A percentile compares a stretch with the other conserved stretches of the same genome.
These are phyloP conservation scores for Acorus calamus DNA, from an alignment of 106 monocot genomes.

Conservation along the genomic window DNA sequence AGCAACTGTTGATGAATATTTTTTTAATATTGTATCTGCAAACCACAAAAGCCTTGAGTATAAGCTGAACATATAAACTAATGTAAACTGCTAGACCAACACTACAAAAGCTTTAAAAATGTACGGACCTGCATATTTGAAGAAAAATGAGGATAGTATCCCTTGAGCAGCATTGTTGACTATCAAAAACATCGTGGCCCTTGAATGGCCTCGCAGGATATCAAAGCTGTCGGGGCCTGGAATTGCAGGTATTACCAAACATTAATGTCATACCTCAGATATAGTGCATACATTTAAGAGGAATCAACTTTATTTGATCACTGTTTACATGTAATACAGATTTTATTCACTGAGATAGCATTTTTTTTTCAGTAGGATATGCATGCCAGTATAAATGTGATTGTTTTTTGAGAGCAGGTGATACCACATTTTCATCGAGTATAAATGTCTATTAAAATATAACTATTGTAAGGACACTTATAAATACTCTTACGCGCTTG, in stretches of 20 bases:
- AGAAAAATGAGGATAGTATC: conserved; percentile 90
- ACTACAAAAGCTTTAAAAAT: neutral
- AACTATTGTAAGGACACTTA: too few relatives aligned
- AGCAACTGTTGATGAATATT: conserved; percentile 94
- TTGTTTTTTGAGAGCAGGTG: too few relatives aligned
- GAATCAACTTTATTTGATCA: too few relatives aligned
- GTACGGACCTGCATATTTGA: conserved; percentile 74
- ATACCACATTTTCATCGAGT: too few relatives aligned
- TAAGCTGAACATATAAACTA: neutral
- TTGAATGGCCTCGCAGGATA: conserved; percentile 83
- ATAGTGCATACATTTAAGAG: too few relatives aligned
- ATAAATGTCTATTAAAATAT: too few relatives aligned
- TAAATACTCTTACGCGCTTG: too few relatives aligned
- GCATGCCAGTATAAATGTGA: too few relatives aligned
- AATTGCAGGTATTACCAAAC: neutral
- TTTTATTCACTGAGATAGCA: too few relatives aligned
- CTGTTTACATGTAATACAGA: too few relatives aligned
- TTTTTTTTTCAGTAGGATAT: too few relatives aligned
- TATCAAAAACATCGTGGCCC: conserved; percentile 76
- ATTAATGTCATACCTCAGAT: too few relatives aligned
- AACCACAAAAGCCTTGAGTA: conserved; percentile 4
- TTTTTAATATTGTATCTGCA: conserved; percentile 95
- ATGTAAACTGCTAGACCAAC: neutral
- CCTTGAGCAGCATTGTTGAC: conserved; percentile 93
- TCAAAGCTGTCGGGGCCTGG: conserved; percentile 71